phyloP scores from a whole-genome alignment of 2,329 filamentous ascomycete genomes.

The Trichophyton verrucosum region DNA sequence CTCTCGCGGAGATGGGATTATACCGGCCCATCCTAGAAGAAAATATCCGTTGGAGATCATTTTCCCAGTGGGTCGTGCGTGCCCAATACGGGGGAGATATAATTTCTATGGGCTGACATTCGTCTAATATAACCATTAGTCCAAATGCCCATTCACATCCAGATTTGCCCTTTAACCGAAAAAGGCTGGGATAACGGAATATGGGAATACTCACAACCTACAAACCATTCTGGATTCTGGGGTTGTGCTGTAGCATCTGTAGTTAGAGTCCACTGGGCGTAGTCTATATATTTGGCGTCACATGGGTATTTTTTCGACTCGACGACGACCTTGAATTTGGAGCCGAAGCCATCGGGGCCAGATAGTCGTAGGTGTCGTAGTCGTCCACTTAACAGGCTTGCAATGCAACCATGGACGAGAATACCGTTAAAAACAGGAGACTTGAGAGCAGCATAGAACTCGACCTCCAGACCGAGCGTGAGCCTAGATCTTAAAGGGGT shows the following conservation, averaged over 20 bases:
- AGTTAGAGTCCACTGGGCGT: slow-evolving; percentile 10
- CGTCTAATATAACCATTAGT: slow-evolving; percentile 5
- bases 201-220: slow-evolving; percentile 8
- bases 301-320: background rate
- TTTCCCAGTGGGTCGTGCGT: slow-evolving; percentile 8
- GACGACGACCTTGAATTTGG: slow-evolving; percentile 5
- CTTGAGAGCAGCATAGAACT: slow-evolving; percentile 13
- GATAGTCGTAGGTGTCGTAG: slow-evolving; percentile 7
- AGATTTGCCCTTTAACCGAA: background rate
- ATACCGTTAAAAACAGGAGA: slow-evolving; percentile 7
- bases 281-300: background rate
- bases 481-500: slow-evolving; percentile 4
- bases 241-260: slow-evolving; percentile 7
- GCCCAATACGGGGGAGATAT: slow-evolving; percentile 12
- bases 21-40: slow-evolving; percentile 7
- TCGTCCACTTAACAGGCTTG: slow-evolving; percentile 8
- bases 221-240: slow-evolving; percentile 10
- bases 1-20: slow-evolving; percentile 8
- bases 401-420: slow-evolving; percentile 1
- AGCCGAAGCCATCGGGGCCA: slow-evolving; percentile 6
- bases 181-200: background rate
- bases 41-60: slow-evolving; percentile 12
- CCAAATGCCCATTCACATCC: background rate
- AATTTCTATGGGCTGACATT: slow-evolving; percentile 12
- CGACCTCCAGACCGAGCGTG: slow-evolving; percentile 12